Conservation (phyloP, 2,329 filamentous ascomycete genomes). For the Aspergillus hiratsukae region DNA sequence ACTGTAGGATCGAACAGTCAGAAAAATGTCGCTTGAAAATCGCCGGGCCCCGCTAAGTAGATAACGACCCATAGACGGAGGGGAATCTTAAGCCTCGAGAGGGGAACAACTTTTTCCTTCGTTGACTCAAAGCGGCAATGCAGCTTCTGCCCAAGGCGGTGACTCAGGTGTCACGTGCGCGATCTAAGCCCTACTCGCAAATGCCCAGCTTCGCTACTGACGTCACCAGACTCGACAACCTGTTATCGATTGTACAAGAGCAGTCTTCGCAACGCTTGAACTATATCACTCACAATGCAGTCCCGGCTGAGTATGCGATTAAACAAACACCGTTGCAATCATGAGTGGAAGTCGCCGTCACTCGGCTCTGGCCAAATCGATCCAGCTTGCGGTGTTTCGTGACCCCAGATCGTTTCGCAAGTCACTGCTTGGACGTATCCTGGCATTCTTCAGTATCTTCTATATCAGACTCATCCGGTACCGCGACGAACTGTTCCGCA, state of each 20-base stretch:
- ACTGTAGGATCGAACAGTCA: conserved; percentile 13
- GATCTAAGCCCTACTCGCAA: not conserved
- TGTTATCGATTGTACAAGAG: not conserved
- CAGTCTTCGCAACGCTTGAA: not conserved
- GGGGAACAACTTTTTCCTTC: conserved; percentile 23
- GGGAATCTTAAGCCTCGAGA: conserved; percentile 12
- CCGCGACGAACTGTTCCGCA: conserved; percentile 47
- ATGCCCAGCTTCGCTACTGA: not conserved
- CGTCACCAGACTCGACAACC: not conserved
- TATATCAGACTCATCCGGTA: conserved; percentile 47
- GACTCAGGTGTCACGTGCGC: conserved; percentile 13
- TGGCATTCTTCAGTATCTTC: conserved; percentile 54
- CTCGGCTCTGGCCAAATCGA: conserved; percentile 25
- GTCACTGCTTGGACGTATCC: conserved; percentile 40
- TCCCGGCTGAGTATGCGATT: not conserved
- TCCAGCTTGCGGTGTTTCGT: conserved; percentile 26
- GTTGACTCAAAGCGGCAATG: conserved; percentile 27
- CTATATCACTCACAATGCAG: not conserved
- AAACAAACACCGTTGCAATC: conserved; percentile 1
- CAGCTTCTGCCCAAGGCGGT: conserved; percentile 24
- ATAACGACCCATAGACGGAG: conserved; percentile 36
- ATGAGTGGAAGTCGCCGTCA: conserved; percentile 21
- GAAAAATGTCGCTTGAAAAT: conserved; percentile 30
- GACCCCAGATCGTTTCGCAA: conserved; percentile 24
- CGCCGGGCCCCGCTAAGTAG: conserved; percentile 37